Base-by-base conservation (phyloP, 306 rosid species). In the Inga oerstediana region DNA sequence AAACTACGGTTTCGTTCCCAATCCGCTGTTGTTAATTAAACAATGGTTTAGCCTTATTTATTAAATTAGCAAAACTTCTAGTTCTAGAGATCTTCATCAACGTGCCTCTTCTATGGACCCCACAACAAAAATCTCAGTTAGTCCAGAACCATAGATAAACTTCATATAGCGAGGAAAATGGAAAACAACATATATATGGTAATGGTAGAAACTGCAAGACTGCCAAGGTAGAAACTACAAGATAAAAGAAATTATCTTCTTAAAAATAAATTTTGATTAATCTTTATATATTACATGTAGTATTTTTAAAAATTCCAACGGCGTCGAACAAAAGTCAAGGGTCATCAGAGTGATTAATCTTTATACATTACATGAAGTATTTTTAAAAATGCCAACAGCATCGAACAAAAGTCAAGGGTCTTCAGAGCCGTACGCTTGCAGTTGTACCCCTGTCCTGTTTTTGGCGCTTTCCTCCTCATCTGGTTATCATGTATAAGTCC, bases 381-480 rank as follows among this genome's bases (percentile, higher is more conserved):
- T 52, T 52, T 16, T 52, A 0, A 6, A 39, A 5, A 52, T 52
- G 5, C 1, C 3, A 52, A 52, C 22, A 22, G 52, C 37, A 86
- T 19, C 24, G 73, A 80, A 48, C 83, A 39, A 75, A 64, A 64
- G 88, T 80, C 78, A 84, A 84, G 52, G 76, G 86, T 72, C 59
- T 0, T 34, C 1, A 15, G 24, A 66, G 44, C 34, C 13, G 41
- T 32, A 32, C 34, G 34, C 34, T 32, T 32, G 34, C 0, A 32
- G 3, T 27, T 27, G 30, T 4, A 65, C 48, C 48, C 48, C 4
- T 65, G 17, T 46, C 2, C 35, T 14, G 70, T 15, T 17, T 34
- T 44, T 9, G 48, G 48, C 48, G 11, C 48, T 44, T 44, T 8
- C 12, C 7, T 2, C 8, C 13, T 65, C 30, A 27, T 27, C 30